A percentile compares a stretch with the other conserved stretches of the same genome.
These are phyloP conservation scores for Trichoderma lentiforme DNA, from an alignment of 2,329 filamentous ascomycete species.

Conservation along the genomic window DNA sequence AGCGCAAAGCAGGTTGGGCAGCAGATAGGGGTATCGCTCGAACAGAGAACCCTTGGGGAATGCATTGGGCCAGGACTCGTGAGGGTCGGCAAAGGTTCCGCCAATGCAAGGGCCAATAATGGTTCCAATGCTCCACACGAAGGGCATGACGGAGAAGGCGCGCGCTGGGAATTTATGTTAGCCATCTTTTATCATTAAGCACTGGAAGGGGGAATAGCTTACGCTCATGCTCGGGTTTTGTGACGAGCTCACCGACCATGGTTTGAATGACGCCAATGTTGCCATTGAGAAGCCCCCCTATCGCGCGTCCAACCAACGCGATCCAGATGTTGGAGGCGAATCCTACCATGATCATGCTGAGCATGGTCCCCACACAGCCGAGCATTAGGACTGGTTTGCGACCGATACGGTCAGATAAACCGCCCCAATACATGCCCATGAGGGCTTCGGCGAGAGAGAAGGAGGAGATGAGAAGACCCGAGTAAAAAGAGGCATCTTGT, in stretches of 20 bases:
- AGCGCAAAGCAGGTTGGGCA: conserved; percentile 86
- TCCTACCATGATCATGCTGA: conserved; percentile 79
- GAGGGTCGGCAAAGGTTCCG: conserved; percentile 78
- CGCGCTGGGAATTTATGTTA: conserved; percentile 51
- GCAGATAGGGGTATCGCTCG: conserved; percentile 75
- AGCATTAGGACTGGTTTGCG: conserved; percentile 81
- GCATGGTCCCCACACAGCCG: conserved; percentile 77
- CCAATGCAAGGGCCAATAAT: conserved; percentile 88
- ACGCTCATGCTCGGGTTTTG: conserved; percentile 82
- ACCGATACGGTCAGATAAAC: conserved; percentile 75
- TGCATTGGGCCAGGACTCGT: conserved; percentile 65
- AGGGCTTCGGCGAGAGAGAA: conserved; percentile 79
- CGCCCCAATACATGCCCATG: conserved; percentile 87
- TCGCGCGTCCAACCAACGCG: conserved; percentile 69
- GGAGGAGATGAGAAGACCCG: conserved; percentile 81
- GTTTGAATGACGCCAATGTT: conserved; percentile 91
- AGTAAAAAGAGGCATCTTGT: conserved; percentile 80
- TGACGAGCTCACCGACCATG: conserved; percentile 87
- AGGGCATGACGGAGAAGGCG: conserved; percentile 90
- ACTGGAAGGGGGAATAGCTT: conserved; percentile 39
- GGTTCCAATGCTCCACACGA: conserved; percentile 87
- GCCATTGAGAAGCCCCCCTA: conserved; percentile 83
- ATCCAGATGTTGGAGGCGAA: conserved; percentile 81
- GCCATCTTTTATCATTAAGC: not conserved
- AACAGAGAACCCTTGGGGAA: conserved; percentile 71